phyloP scores from a whole-genome alignment of 148 eudicot genomes.

The Rhododendron molle region DNA sequence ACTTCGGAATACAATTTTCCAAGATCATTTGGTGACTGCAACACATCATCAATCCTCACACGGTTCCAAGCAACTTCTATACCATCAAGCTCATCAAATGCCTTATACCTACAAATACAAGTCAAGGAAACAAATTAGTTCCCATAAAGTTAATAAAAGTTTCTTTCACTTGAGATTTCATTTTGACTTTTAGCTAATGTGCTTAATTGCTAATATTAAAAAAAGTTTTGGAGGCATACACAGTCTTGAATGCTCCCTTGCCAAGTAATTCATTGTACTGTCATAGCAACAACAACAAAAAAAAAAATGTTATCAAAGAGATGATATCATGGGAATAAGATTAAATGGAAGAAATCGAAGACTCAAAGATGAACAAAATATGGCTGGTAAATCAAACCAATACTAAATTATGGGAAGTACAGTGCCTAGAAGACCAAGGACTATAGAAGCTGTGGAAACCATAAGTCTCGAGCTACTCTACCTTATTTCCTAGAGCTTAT shows the following conservation, averaged over 20 bases:
- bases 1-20: slow-evolving; percentile 75
- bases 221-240: slow-evolving; percentile 48
- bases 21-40: slow-evolving; percentile 61
- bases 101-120: slow-evolving; percentile 58
- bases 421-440: slow-evolving; percentile 8
- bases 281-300: slow-evolving; percentile 9
- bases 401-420: background rate
- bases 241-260: slow-evolving; percentile 89
- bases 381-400: background rate
- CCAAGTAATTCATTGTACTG: slow-evolving; percentile 84
- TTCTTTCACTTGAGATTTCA: background rate
- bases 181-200: background rate
- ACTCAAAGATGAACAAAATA: background rate
- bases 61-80: slow-evolving; percentile 96
- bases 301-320: slow-evolving; percentile 5
- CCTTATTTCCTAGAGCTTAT: background rate
- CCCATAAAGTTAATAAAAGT: background rate
- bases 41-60: slow-evolving; percentile 60
- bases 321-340: background rate
- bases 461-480: background rate
- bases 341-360: background rate
- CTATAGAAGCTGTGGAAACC: background rate
- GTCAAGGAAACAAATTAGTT: slow-evolving; percentile 5
- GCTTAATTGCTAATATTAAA: background rate
- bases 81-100: slow-evolving; percentile 81